These are phyloP conservation scores for Daldinia vernicosa DNA, from an alignment of 495 filamentous ascomycete genomes.

Conservation along the genomic window DNA sequence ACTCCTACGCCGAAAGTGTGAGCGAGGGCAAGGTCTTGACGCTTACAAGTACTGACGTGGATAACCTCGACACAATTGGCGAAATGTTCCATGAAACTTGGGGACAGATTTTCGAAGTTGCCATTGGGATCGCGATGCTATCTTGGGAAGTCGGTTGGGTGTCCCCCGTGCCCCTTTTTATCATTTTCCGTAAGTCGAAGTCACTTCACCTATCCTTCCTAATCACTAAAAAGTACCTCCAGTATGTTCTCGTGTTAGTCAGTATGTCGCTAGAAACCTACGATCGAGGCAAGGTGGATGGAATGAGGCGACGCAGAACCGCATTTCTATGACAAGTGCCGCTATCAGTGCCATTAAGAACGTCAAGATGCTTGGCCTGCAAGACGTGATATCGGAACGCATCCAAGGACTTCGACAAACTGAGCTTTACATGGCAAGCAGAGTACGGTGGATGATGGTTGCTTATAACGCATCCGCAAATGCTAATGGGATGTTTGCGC, in stretches of 20 bases:
- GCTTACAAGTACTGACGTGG: slow-evolving; percentile 64
- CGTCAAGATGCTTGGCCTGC: slow-evolving; percentile 70
- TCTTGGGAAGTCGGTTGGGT: slow-evolving; percentile 65
- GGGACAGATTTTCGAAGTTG: slow-evolving; percentile 67
- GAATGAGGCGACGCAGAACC: slow-evolving; percentile 62
- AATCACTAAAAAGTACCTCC: neutral
- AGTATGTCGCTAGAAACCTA: slow-evolving; percentile 57
- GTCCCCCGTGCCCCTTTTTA: slow-evolving; percentile 63
- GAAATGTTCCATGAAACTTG: slow-evolving; percentile 54
- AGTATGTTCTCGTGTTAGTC: slow-evolving; percentile 55
- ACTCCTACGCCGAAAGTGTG: slow-evolving; percentile 52
- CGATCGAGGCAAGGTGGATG: slow-evolving; percentile 58
- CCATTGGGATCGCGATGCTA: slow-evolving; percentile 66
- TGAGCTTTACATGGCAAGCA: slow-evolving; percentile 65
- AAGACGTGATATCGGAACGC: slow-evolving; percentile 48
- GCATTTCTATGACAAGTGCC: slow-evolving; percentile 60
- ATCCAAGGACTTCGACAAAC: slow-evolving; percentile 62
- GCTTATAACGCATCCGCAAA: slow-evolving; percentile 56
- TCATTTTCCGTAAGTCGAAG: slow-evolving; percentile 59
- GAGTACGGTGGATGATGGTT: slow-evolving; percentile 59
- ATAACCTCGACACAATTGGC: slow-evolving; percentile 40
- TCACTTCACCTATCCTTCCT: neutral
- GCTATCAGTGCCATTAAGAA: slow-evolving; percentile 67
- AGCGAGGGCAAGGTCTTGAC: slow-evolving; percentile 65
- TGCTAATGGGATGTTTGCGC: slow-evolving; percentile 54